These are phyloP conservation scores for Tubosaeta sp. DNA, from an alignment of 768 basidiomycete genomes.

Conservation along the genomic window DNA sequence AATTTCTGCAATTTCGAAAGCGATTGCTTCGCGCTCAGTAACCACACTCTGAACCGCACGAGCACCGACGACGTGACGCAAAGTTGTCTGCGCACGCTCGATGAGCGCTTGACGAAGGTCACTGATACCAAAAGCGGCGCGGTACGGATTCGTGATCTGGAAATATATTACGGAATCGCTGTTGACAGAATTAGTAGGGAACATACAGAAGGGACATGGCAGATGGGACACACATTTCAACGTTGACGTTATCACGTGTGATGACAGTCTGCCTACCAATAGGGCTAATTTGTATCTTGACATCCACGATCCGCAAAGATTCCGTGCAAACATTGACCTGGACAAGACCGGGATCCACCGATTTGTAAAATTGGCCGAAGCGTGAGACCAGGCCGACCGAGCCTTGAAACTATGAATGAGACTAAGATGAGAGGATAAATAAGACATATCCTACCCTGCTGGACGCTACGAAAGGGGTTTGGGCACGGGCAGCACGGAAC, in stretches of 20 bases:
- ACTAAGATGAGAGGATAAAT: conserved; percentile 3
- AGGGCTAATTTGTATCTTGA: conserved; percentile 91
- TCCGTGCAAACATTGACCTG: conserved; percentile 96
- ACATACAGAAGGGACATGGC: not conserved
- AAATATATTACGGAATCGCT: conserved; percentile 94
- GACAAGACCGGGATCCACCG: conserved; percentile 88
- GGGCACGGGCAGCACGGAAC: conserved; percentile 82
- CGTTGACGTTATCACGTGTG: conserved; percentile 94
- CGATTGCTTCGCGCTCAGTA: conserved; percentile 95
- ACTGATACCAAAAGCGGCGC: conserved; percentile 89
- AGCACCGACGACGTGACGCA: conserved; percentile 96
- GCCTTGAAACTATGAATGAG: conserved; percentile 41
- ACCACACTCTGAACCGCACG: conserved; percentile 94
- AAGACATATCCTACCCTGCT: conserved; percentile 55
- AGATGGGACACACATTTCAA: conserved; percentile 65
- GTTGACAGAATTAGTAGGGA: conserved; percentile 5
- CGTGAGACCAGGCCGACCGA: conserved; percentile 88
- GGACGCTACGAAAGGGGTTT: conserved; percentile 81
- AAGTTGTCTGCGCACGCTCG: conserved; percentile 88
- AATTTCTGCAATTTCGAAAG: conserved; percentile 94
- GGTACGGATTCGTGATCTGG: conserved; percentile 87
- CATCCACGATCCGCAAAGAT: conserved; percentile 79
- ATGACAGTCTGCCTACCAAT: conserved; percentile 89
- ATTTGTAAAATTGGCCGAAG: conserved; percentile 95
- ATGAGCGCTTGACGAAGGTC: conserved; percentile 83